Base-by-base conservation (phyloP, 2,329 filamentous ascomycete genomes). In the Colletotrichum tamarilloi region DNA sequence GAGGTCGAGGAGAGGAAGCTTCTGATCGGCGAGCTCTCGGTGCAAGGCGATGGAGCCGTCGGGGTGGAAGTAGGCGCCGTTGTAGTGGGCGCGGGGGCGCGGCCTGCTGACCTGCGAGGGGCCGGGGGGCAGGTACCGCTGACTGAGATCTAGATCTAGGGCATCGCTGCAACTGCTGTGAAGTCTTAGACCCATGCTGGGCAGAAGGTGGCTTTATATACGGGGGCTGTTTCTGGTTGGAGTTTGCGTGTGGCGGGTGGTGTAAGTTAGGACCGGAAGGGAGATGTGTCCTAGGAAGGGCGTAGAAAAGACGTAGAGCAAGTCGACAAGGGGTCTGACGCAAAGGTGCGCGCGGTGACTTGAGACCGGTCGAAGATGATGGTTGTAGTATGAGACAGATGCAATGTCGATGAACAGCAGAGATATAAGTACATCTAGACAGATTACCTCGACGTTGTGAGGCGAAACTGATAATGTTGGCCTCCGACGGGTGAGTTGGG, bases 1-100 rank as follows among this genome's bases (percentile, higher is more conserved):
- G 58, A 73, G 70, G 14, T 73, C 38, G 24, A 73, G 32, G 22
- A 73, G 73, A n/a, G 49, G 73, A 22, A 65, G 62, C 24, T 62
- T 66, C 22, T 59, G 62, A 8, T 58, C 60, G 53, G 70, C 58
- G 49, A 62, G 65, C 46, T 60, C 59, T 14, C 64, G 24, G 26
- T 26, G 35, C 22, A 73, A 19, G 3, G 46, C 42, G 35, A 68
- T 58, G 28, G 60, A 38, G 59, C 68, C 62, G 24, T 73, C 69
- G 11, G 63, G 8, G 53, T 52, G 59, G 38, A 63, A 60, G 26
- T 55, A 63, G 19, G 58, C 64, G 42, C 66, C 70, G 22, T 67
- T 66, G 65, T 66, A 73, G 30, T 69, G 30, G 52, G 60, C 53
- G 16, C 30, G 56, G 6, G 46, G n/a, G 26, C 22, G 38, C 62